Conservation (phyloP, 495 filamentous ascomycete species). For the Aeminium ludgeri region DNA sequence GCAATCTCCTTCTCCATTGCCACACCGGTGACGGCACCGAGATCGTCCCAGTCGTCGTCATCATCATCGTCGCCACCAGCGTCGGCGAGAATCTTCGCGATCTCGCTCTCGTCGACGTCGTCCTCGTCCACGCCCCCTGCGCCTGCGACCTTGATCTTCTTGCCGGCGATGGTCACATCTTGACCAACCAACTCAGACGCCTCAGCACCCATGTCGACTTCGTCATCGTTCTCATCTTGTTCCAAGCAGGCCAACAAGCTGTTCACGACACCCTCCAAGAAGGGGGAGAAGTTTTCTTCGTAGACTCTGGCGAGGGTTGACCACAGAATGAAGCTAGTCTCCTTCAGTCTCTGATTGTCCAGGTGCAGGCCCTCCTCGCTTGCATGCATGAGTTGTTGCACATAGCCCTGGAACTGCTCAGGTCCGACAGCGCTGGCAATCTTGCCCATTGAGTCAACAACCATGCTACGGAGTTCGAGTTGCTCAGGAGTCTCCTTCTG, state of each 20-base stretch:
- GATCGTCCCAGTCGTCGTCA: conserved; percentile 72
- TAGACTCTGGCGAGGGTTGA: conserved; percentile 89
- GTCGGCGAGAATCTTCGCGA: conserved; percentile 22
- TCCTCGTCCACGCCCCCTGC: conserved; percentile 24
- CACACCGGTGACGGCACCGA: conserved; percentile 63
- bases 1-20: conserved; percentile 96
- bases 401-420: conserved; percentile 74
- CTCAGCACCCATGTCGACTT: conserved; percentile 60
- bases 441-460: conserved; percentile 80
- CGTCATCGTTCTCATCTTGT: conserved; percentile 75
- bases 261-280: conserved; percentile 70
- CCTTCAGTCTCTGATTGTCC: conserved; percentile 72
- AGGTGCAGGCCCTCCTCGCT: conserved; percentile 85
- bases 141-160: conserved; percentile 64
- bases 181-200: conserved; percentile 62
- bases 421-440: conserved; percentile 80
- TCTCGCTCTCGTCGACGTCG: conserved; percentile 20
- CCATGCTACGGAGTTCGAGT: conserved; percentile 71
- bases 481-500: conserved; percentile 83
- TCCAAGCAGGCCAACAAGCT: conserved; percentile 72
- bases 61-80: conserved; percentile 29
- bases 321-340: conserved; percentile 96
- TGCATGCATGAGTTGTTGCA: conserved; percentile 71
- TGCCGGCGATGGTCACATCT: conserved; percentile 58
- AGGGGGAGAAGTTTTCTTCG: conserved; percentile 70